Conservation (phyloP, 345 rosid species). For the thale cress (Arabidopsis thaliana) region TAIR10.1 NC_003074.8:16886501-16887000, state of each 20-base stretch:
- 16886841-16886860: slow-evolving; percentile 67
- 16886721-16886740: slow-evolving; percentile 74
- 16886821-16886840: slow-evolving; percentile 58
- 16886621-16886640: slow-evolving; percentile 85
- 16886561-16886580: slow-evolving; percentile 60
- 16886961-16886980: slow-evolving; percentile 71
- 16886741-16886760: slow-evolving; percentile 90
- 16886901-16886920: slow-evolving; percentile 77
- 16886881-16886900: slow-evolving; percentile 79
- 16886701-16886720: slow-evolving; percentile 80
- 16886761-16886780: slow-evolving; percentile 81
- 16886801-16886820: slow-evolving; percentile 69
- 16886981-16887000: slow-evolving; percentile 82
- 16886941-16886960: slow-evolving; percentile 91
- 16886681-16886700: slow-evolving; percentile 68
- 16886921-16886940: slow-evolving; percentile 92
- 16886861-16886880: slow-evolving; percentile 87
- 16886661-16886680: slow-evolving; percentile 63
- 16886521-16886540: slow-evolving; percentile 80
- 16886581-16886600: slow-evolving; percentile 66
- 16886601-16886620: slow-evolving; percentile 72
- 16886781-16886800: slow-evolving; percentile 72
- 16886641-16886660: slow-evolving; percentile 74
- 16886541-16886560: slow-evolving; percentile 75
- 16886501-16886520: slow-evolving; percentile 66